Evolutionary conservation across 345 rosid genomes (phyloP).

Genomic region (Eucalyptus curtisii): DNA sequence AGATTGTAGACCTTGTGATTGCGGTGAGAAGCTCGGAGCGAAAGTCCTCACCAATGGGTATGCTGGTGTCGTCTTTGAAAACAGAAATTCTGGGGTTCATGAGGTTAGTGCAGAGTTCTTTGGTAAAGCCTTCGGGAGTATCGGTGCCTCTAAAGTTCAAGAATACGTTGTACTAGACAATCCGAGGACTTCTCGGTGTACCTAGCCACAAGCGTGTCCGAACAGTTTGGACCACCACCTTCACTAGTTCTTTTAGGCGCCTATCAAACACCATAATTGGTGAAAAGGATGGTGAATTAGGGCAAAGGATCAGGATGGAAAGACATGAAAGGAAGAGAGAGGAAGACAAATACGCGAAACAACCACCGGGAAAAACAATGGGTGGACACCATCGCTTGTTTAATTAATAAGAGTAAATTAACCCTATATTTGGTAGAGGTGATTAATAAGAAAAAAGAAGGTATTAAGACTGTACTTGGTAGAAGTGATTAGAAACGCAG

Average conservation of each 20-base stretch:
- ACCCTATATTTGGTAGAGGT: too few relatives aligned
- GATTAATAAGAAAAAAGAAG: too few relatives aligned
- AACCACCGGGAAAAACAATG: not conserved
- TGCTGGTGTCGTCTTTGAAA: not conserved
- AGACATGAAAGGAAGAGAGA: too few relatives aligned
- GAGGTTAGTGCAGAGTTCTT: not conserved
- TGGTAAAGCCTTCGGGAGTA: not conserved
- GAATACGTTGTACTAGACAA: not conserved
- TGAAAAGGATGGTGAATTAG: not conserved
- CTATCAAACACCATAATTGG: not conserved
- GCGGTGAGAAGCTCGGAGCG: not conserved
- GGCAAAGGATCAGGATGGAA: not conserved
- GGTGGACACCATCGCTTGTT: not conserved
- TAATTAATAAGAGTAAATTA: not conserved
- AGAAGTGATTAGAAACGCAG: too few relatives aligned
- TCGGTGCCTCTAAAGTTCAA: not conserved
- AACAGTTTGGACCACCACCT: not conserved
- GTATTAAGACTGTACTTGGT: too few relatives aligned
- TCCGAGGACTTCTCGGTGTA: fast-evolving
- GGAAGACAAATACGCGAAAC: too few relatives aligned
- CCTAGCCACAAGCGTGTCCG: not conserved
- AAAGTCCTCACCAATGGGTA: not conserved
- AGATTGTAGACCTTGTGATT: not conserved
- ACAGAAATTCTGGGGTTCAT: not conserved
- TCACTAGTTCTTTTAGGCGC: not conserved